Base-by-base conservation (phyloP, 176 grass and related monocot species). In the Saccharum spontaneum region DNA sequence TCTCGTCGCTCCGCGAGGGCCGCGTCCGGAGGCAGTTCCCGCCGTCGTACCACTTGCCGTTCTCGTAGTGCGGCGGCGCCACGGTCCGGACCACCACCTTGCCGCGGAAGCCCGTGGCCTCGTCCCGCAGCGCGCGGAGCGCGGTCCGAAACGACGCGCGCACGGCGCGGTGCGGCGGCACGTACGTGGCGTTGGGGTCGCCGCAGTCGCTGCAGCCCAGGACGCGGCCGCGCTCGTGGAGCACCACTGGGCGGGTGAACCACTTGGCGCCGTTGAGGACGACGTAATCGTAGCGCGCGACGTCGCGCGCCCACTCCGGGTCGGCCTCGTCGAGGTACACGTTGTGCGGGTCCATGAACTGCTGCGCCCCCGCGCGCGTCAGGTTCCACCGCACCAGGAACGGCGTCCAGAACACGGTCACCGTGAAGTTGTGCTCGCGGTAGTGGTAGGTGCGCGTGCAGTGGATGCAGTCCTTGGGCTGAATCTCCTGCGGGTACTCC, bases 281-380 rank as follows among this genome's bases (percentile, higher is more conserved):
- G 73, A 91, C 74, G 89, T 94, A 91, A 86, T 94, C 92, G 86
- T 84, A 91, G 57, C 68, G 20, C 20, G 48, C 73, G 43, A 86
- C 55, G 62, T 3, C 22, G 79, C 38, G 64, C 11, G 83, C 7
- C 92, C 79, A 90, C 67, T 83, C 84, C 24, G 80, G 86, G 83
- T 94, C 92, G 36, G 77, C 36, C 79, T 94, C 88, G 62, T 94
- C 86, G 43, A 94, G 92, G 92, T 23, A 94, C 82, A 94, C 83
- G 88, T 90, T 94, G 88, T 90, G 89, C 70, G 89, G 75, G 79
- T 90, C 92, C 78, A 86, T 90, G 83, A 90, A 87, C 82, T 88
- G 83, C 65, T 36, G 86, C 83, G 79, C 88, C 6, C 84, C 86
- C 12, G 75, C 45, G 69, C 73, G 83, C 17, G 83, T 65, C 59